Evolutionary conservation across 148 eudicot species (phyloP).

Genomic region (Silene latifolia): DNA sequence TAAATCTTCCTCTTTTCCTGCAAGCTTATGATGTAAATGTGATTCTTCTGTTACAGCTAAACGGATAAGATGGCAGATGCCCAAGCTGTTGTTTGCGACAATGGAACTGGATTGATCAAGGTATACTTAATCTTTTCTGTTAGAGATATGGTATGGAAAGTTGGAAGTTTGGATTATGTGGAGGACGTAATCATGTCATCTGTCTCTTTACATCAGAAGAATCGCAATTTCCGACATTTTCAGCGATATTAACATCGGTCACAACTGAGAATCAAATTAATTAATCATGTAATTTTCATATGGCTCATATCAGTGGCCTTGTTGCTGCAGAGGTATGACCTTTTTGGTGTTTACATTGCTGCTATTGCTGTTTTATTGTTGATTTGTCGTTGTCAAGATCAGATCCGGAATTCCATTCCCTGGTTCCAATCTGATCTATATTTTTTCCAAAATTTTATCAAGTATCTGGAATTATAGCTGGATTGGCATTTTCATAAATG

Average conservation of each 20-base stretch:
- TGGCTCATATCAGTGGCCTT: slow-evolving; percentile 99
- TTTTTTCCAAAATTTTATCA: neutral
- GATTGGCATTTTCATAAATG: neutral
- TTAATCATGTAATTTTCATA: no score
- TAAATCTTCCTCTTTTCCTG: neutral
- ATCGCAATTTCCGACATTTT: no score
- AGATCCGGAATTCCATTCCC: slow-evolving; percentile 12
- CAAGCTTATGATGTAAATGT: neutral
- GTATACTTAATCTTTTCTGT: slow-evolving; percentile 19
- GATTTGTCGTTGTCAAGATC: neutral
- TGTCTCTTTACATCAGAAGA: neutral
- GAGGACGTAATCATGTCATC: neutral
- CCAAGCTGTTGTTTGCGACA: slow-evolving; percentile 60
- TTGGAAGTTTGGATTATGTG: neutral
- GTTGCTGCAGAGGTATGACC: slow-evolving; percentile 92
- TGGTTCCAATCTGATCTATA: neutral
- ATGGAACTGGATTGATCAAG: slow-evolving; percentile 63
- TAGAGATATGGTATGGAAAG: neutral
- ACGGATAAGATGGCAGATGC: slow-evolving; percentile 48
- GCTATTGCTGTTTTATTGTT: no score
- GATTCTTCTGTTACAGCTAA: slow-evolving; percentile 19
- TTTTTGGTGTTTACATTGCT: neutral
- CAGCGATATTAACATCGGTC: no score
- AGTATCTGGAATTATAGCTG: neutral
- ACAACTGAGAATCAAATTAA: no score